Evolutionary conservation across 1,284 basidiomycete genomes (phyloP).

Genomic region (Ganoderma sinense): DNA sequence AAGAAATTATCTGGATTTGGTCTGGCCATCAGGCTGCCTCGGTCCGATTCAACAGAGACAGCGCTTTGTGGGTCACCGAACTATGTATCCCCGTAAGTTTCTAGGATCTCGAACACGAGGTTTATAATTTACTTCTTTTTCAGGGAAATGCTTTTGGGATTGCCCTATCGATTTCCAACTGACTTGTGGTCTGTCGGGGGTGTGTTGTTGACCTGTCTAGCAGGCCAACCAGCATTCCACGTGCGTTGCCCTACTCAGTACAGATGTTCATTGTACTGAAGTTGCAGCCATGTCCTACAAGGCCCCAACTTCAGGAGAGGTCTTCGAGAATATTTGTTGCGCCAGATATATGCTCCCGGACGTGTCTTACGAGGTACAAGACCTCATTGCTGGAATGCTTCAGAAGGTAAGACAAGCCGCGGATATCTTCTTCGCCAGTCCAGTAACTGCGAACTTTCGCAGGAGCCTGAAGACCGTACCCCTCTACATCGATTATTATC

Average conservation of each 20-base stretch:
- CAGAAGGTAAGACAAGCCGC: constrained; percentile 27
- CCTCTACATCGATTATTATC: constrained; percentile 31
- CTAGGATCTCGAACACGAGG: neutral
- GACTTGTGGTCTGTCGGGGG: constrained; percentile 42
- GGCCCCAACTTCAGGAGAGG: constrained; percentile 21
- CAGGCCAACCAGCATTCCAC: constrained; percentile 31
- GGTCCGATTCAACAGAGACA: constrained; percentile 20
- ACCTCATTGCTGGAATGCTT: constrained; percentile 33
- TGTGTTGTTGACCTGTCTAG: constrained; percentile 35
- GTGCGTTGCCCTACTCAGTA: constrained; percentile 18
- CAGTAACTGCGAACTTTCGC: neutral
- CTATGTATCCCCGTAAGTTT: constrained; percentile 38
- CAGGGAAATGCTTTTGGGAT: constrained; percentile 35
- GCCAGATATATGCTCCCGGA: constrained; percentile 22
- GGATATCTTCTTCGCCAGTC: neutral
- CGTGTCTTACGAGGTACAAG: constrained; percentile 24
- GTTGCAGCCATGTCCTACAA: constrained; percentile 3
- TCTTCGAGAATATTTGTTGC: constrained; percentile 32
- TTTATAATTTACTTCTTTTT: constrained; percentile 5
- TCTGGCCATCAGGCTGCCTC: constrained; percentile 29
- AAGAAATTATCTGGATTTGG: constrained; percentile 41
- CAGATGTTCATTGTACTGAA: neutral
- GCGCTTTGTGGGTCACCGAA: constrained; percentile 31
- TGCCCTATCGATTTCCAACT: constrained; percentile 33
- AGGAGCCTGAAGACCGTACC: constrained; percentile 34